A percentile compares a stretch with the other conserved stretches of the same genome.
phyloP scores from a whole-genome alignment of 1,284 basidiomycete species.

The Apiotrichum siamense region DNA sequence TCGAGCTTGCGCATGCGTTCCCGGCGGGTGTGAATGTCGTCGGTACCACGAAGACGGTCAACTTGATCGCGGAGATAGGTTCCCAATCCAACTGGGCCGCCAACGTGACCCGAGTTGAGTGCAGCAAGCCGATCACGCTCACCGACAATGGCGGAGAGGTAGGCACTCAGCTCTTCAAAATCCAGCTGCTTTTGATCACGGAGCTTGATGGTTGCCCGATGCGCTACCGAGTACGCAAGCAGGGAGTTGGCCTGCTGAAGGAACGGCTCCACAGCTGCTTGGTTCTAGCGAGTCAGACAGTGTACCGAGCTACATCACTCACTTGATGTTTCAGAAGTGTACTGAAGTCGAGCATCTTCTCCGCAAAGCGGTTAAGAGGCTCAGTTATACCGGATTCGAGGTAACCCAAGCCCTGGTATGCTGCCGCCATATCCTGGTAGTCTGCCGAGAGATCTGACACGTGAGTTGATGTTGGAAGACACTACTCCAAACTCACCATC shows the following conservation, averaged over 20 bases:
- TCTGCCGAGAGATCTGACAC: conserved; percentile 82
- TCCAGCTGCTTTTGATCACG: conserved; percentile 98
- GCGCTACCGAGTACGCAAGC: conserved; percentile 78
- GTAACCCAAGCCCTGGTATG: conserved; percentile 92
- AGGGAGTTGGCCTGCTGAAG: conserved; percentile 83
- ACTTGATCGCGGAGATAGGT: conserved; percentile 92
- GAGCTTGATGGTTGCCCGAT: conserved; percentile 83
- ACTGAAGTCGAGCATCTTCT: conserved; percentile 87
- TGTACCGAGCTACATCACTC: conserved; percentile 32
- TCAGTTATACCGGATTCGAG: conserved; percentile 97
- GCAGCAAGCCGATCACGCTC: conserved; percentile 89
- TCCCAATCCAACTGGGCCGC: conserved; percentile 61
- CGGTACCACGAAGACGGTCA: conserved; percentile 81
- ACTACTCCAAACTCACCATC: conserved; percentile 70
- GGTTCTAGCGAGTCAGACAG: conserved; percentile 54
- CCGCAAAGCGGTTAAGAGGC: conserved; percentile 90
- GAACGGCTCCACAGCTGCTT: conserved; percentile 78
- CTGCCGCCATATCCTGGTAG: conserved; percentile 92
- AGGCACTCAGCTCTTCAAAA: conserved; percentile 94
- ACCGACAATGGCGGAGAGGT: conserved; percentile 79
- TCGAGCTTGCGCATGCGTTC: conserved; percentile 91
- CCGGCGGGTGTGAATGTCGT: conserved; percentile 78
- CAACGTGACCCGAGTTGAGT: conserved; percentile 56
- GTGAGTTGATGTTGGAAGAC: not conserved
- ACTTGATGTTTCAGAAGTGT: conserved; percentile 75